Conservation (phyloP, 2,329 filamentous ascomycete genomes). For the Ophiostoma fasciatum region DNA sequence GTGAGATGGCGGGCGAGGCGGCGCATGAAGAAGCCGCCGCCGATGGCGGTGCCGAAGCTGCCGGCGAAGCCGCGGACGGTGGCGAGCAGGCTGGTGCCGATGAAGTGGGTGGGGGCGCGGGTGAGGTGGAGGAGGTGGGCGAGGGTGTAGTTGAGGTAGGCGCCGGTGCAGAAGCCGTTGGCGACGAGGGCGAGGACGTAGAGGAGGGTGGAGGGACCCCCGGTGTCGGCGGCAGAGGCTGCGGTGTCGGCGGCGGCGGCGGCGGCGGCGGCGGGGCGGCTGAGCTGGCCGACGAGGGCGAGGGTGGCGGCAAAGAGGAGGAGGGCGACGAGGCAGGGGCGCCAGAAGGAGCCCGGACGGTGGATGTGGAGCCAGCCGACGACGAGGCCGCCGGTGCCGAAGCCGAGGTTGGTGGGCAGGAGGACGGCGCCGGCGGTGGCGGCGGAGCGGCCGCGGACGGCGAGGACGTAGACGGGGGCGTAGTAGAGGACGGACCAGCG, state of each 20-base stretch:
- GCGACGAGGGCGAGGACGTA: conserved; percentile 49
- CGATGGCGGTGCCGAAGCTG: conserved; percentile 65
- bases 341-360: conserved; percentile 57
- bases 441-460: conserved; percentile 54
- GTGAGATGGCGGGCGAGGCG: conserved; percentile 40
- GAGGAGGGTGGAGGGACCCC: conserved; percentile 32
- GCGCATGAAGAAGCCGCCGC: conserved; percentile 59
- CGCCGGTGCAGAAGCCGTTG: conserved; percentile 61
- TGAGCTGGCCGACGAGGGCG: conserved; percentile 37
- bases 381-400: conserved; percentile 57
- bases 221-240: conserved; percentile 25
- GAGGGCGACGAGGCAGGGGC: conserved; percentile 45
- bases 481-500: conserved; percentile 75
- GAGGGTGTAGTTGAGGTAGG: conserved; percentile 64
- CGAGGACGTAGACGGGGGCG: conserved; percentile 63
- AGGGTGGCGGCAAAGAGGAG: conserved; percentile 36
- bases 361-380: conserved; percentile 65
- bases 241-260: conserved; percentile 35
- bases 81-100: conserved; percentile 59
- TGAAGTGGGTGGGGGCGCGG: conserved; percentile 49
- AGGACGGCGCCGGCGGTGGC: conserved; percentile 61
- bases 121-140: conserved; percentile 67
- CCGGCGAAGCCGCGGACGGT: conserved; percentile 75
- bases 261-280: conserved; percentile 24
- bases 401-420: conserved; percentile 69